These are phyloP conservation scores for Sisymbrium altissimum DNA, from an alignment of 345 rosid genomes.

Conservation along the genomic window DNA sequence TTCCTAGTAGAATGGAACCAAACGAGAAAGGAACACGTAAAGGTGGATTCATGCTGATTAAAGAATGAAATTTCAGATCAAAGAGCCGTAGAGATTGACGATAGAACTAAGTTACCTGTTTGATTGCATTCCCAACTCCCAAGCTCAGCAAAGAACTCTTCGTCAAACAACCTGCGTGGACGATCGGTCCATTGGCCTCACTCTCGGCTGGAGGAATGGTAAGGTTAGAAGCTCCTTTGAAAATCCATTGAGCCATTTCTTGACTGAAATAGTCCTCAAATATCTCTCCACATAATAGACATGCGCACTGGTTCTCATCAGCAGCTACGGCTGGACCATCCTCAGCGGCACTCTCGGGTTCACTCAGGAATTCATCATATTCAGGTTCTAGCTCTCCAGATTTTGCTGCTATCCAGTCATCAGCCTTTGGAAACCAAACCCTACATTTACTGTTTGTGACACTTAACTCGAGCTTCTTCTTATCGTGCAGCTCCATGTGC, in stretches of 20 bases:
- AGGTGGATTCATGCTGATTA: not conserved
- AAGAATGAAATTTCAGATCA: not conserved
- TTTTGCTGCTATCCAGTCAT: constrained; percentile 65
- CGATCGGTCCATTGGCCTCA: constrained; percentile 48
- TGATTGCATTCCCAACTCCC: constrained; percentile 42
- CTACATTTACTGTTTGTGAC: constrained; percentile 37
- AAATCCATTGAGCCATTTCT: constrained; percentile 71
- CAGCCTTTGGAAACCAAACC: constrained; percentile 69
- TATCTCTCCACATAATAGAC: constrained; percentile 81
- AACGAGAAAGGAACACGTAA: constrained; percentile 1
- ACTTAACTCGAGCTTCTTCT: constrained; percentile 38
- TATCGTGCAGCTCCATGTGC: constrained; percentile 78
- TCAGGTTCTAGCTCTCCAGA: constrained; percentile 40
- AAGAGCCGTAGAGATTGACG: not conserved
- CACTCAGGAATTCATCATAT: constrained; percentile 31
- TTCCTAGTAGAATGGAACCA: constrained; percentile 25
- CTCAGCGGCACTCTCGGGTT: constrained; percentile 31
- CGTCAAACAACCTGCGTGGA: constrained; percentile 61
- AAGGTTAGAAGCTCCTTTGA: constrained; percentile 67
- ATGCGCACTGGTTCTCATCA: constrained; percentile 80
- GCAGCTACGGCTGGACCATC: constrained; percentile 59
- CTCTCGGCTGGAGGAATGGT: constrained; percentile 32
- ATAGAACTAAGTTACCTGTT: constrained; percentile 51
- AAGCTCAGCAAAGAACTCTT: constrained; percentile 49
- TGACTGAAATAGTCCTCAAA: constrained; percentile 79